phyloP scores from a whole-genome alignment of 164 flowering plant species.

The Liquidambar formosana region DNA sequence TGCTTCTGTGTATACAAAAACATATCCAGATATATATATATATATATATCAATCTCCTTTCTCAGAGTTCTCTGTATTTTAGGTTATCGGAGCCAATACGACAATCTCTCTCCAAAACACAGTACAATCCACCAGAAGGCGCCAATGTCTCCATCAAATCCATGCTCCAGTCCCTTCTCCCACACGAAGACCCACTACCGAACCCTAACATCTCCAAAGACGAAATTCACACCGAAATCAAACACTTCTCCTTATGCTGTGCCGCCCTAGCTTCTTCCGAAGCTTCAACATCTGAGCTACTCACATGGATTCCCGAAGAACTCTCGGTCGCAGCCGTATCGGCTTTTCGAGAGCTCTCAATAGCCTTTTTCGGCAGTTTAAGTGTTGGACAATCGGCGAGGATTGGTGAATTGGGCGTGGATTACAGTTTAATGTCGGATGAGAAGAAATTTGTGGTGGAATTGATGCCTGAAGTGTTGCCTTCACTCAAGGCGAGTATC shows the following conservation, averaged over 20 bases:
- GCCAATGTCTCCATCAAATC: constrained; percentile 51
- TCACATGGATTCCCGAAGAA: constrained; percentile 64
- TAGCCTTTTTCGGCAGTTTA: constrained; percentile 24
- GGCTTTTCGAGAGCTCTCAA: constrained; percentile 47
- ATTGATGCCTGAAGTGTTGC: constrained; percentile 64
- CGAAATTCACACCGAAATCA: constrained; percentile 26
- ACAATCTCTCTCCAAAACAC: constrained; percentile 36
- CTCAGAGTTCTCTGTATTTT: neutral
- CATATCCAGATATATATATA: neutral
- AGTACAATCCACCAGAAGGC: constrained; percentile 50
- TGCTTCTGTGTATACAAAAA: too few relatives aligned
- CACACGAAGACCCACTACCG: constrained; percentile 10
- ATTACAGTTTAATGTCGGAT: constrained; percentile 27
- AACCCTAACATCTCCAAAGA: constrained; percentile 14
- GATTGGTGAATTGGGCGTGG: constrained; percentile 37
- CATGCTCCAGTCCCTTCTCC: constrained; percentile 51
- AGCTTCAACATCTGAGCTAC: constrained; percentile 28
- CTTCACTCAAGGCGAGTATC: constrained; percentile 56
- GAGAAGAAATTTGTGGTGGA: constrained; percentile 56
- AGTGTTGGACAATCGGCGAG: constrained; percentile 16
- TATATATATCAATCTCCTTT: neutral
- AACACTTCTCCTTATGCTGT: constrained; percentile 64
- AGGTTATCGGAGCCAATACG: constrained; percentile 59
- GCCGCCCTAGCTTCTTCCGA: constrained; percentile 58
- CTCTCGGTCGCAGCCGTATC: constrained; percentile 39